Conservation (phyloP, 2,329 filamentous ascomycete genomes). For the Pyrenophora teres region DNA sequence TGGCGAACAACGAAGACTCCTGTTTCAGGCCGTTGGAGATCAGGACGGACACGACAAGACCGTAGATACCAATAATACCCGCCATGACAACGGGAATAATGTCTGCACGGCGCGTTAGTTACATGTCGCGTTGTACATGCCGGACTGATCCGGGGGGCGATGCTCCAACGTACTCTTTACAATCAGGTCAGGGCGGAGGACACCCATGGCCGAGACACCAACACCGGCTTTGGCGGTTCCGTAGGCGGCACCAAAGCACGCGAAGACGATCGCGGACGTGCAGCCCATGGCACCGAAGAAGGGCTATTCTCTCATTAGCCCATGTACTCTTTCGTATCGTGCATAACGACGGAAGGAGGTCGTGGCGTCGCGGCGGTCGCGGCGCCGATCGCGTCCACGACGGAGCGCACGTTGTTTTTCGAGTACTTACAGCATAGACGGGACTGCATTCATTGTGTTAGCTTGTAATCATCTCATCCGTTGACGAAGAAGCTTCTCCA, state of each 20-base stretch:
- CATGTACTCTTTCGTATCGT: constrained; percentile 11
- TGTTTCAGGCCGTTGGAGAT: constrained; percentile 59
- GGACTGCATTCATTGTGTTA: constrained; percentile 65
- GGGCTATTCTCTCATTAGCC: constrained; percentile 58
- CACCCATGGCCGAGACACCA: constrained; percentile 97
- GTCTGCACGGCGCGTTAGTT: constrained; percentile 61
- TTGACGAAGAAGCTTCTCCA: constrained; percentile 5
- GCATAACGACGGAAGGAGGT: constrained; percentile 15
- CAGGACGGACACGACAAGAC: constrained; percentile 59
- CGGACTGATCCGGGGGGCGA: background rate
- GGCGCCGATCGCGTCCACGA: constrained; percentile 29
- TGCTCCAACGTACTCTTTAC: constrained; percentile 83
- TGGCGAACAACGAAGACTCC: constrained; percentile 54
- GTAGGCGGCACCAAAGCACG: constrained; percentile 94
- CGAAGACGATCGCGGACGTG: constrained; percentile 93
- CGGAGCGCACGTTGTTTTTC: constrained; percentile 22
- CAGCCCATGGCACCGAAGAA: constrained; percentile 99
- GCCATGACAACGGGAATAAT: constrained; percentile 99
- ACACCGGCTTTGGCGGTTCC: constrained; percentile 99
- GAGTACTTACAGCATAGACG: constrained; percentile 93
- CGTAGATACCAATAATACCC: constrained; percentile 99
- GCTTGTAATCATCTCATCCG: constrained; percentile 26
- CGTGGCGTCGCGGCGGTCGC: constrained; percentile 25
- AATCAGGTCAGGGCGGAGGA: constrained; percentile 94
- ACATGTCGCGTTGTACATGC: background rate